Evolutionary conservation across 768 basidiomycete species (phyloP).

Genomic region (Candolleomyces eurysporus): DNA sequence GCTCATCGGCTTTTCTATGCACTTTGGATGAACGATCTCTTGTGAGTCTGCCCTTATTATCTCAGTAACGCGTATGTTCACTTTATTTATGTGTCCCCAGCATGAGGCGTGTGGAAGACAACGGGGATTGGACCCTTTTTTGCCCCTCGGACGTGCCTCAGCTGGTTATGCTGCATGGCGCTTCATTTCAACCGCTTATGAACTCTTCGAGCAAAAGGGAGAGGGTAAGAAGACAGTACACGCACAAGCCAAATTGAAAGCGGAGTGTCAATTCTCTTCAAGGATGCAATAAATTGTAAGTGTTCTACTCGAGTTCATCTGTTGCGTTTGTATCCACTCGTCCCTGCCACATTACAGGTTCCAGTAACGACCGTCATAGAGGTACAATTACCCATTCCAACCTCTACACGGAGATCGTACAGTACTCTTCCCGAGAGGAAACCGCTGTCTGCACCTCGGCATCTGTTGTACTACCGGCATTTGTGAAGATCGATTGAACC

Average conservation of each 20-base stretch:
- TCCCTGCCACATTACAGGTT: no score
- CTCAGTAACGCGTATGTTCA: not conserved
- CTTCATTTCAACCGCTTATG: not conserved
- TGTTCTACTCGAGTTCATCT: no score
- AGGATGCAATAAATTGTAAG: constrained; percentile 6
- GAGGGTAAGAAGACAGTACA: not conserved
- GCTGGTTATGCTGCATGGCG: not conserved
- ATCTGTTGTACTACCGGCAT: not conserved
- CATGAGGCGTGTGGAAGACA: constrained; percentile 1
- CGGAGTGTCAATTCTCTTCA: constrained; percentile 2
- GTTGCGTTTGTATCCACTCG: no score
- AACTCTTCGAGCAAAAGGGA: not conserved
- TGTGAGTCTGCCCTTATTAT: not conserved
- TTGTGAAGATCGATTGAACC: not conserved
- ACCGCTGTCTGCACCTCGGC: not conserved
- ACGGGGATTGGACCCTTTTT: constrained; percentile 3
- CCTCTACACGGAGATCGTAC: constrained; percentile 7
- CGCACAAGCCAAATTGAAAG: not conserved
- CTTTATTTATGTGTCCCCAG: not conserved
- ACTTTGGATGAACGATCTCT: not conserved
- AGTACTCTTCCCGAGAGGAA: not conserved
- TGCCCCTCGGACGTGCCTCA: not conserved
- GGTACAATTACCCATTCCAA: constrained; percentile 6
- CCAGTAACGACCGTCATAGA: constrained; percentile 2
- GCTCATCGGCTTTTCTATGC: not conserved